Base-by-base conservation (phyloP, 2,329 filamentous ascomycete genomes). In the Cryphonectria carpinicola region DNA sequence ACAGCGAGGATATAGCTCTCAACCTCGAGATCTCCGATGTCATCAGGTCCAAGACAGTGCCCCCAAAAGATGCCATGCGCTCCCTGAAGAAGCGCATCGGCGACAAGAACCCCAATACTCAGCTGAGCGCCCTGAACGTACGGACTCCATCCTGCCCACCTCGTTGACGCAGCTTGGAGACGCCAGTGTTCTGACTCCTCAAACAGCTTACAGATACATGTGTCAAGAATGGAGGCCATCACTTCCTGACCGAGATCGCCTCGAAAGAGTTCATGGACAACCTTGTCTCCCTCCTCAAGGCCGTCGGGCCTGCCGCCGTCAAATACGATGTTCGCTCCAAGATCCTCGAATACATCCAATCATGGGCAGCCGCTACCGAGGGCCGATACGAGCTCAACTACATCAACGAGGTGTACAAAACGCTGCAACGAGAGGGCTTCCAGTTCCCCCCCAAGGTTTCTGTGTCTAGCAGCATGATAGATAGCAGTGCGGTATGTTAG, bases 201-300 rank as follows among this genome's bases (percentile, higher is more conserved):
- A 8, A 66, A 68, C 73, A 89, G 94, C 91, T 99, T 77, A 97
- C 95, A 74, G 96, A 99, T 83, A 98, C 96, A 0, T 99, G 96
- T 80, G 94, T 98, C 73, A 99, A 99, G 84, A 99, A 99, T 85
- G 96, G 96, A 71, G 96, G 96, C 76, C 89, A 92, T 54, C 96
- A 99, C 82, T 99, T 99, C 81, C 90, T 99, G 65, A 88, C 91
- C 75, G 96, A 99, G 83, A 96, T 99, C 76, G 95, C 96, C 56
- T 98, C 95, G 25, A 90, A 95, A 74, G 96, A 99, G 83, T 99
- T 98, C 78, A 97, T 99, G 92, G 96, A 99, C 82, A 98, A 98
- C 79, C 84, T 99, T 67, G 92, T 93, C 25, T 98, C 95, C 46
- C 86, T 99, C 22, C 87, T 99, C 43, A 95, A 95, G 79, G 92